These are phyloP conservation scores for Piper betle DNA, from an alignment of 164 flowering plant species.

Conservation along the genomic window DNA sequence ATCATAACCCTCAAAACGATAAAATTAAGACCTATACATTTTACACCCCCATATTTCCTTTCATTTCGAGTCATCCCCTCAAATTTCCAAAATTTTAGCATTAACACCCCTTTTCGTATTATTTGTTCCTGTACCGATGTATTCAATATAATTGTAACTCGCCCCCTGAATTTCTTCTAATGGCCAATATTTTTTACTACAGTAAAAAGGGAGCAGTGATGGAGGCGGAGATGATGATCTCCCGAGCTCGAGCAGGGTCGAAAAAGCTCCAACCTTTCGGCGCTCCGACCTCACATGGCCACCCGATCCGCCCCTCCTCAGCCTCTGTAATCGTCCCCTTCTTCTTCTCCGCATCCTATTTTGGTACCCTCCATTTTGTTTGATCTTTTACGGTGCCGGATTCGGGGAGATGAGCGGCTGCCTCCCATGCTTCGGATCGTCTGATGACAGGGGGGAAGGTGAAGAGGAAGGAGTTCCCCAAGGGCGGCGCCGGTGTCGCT, in stretches of 20 bases:
- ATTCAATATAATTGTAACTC: too few relatives aligned
- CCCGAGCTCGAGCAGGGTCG: too few relatives aligned
- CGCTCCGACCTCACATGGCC: too few relatives aligned
- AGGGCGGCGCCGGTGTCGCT: neutral
- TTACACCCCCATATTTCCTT: neutral
- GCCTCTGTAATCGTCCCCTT: neutral
- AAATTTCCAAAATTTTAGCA: too few relatives aligned
- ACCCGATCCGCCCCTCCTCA: too few relatives aligned
- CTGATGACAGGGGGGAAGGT: neutral
- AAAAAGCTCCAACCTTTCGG: too few relatives aligned
- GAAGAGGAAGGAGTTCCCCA: neutral
- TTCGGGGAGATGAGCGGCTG: conserved; percentile 3
- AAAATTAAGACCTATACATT: too few relatives aligned
- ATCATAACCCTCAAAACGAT: neutral
- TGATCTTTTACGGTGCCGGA: neutral
- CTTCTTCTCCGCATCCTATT: neutral
- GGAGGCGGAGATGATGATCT: too few relatives aligned
- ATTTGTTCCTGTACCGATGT: too few relatives aligned
- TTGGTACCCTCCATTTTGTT: neutral
- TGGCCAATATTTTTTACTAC: too few relatives aligned
- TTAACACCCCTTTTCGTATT: neutral
- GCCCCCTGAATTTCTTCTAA: too few relatives aligned
- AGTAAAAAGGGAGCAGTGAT: too few relatives aligned
- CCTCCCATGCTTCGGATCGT: conserved; percentile 1
- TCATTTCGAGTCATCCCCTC: neutral